Percentiles rank a stretch among this genome's conserved stretches.
Evolutionary conservation across 208 protist genomes (phyloP).

Genomic region (Wallacemonas sp.): DNA sequence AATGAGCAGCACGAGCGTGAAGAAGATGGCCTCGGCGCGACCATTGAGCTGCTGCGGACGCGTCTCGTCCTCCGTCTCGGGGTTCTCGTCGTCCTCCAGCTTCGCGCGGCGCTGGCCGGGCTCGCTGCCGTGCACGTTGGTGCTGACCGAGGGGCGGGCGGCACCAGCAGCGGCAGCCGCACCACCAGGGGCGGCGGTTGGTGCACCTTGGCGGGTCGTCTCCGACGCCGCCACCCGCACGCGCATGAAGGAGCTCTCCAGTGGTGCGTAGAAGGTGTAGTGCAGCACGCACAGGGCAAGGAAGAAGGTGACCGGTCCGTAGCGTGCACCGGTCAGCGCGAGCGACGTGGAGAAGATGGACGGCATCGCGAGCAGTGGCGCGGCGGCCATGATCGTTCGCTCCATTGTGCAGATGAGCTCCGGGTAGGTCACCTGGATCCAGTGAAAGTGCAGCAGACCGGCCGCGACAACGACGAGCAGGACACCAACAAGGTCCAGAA

Average conservation of each 20-base stretch:
- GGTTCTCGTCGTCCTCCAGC: conserved; percentile 11
- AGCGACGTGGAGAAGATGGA: conserved; percentile 64
- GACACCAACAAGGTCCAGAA: conserved; percentile 49
- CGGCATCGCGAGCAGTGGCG: conserved; percentile 68
- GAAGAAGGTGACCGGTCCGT: conserved; percentile 71
- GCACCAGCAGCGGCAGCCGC: background rate
- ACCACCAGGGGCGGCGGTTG: background rate
- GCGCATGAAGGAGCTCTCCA: conserved; percentile 78
- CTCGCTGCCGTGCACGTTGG: background rate
- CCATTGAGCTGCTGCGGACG: conserved; percentile 60
- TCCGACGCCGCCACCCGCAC: conserved; percentile 15
- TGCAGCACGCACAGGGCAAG: conserved; percentile 58
- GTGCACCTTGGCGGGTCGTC: background rate
- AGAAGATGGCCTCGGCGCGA: conserved; percentile 59
- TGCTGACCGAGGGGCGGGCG: too few species aligned
- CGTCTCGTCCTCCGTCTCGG: conserved; percentile 9
- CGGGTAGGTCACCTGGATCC: conserved; percentile 75
- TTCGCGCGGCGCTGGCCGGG: background rate
- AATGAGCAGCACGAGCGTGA: conserved; percentile 63
- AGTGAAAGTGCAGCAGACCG: conserved; percentile 79
- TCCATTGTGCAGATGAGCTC: conserved; percentile 72
- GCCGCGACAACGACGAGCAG: conserved; percentile 40
- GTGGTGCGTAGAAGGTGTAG: conserved; percentile 70
- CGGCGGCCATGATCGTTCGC: conserved; percentile 57
- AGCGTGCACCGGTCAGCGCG: conserved; percentile 65